Evolutionary conservation across 2,329 filamentous ascomycete genomes (phyloP), one percentile per base, ranked within the genome.

Genomic region (Stachybotrys chlorohalonatus): DNA sequence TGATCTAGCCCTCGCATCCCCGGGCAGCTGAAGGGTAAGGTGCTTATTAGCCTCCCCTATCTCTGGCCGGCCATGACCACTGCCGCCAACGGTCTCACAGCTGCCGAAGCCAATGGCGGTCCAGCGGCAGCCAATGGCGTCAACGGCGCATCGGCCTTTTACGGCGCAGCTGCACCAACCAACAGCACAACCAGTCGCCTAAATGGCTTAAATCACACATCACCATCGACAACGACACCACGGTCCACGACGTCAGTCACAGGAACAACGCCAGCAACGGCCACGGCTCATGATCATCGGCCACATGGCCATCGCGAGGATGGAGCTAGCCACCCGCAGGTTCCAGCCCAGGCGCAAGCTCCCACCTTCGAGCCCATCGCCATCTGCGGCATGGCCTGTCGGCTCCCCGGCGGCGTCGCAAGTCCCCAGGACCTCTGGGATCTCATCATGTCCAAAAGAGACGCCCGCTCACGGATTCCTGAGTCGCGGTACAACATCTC

Each of bases 361-460:
- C 15, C 46, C 15, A 31, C 48, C 48, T 51, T 51, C n/a, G 13
- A 56, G 47, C 60, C 61, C 3, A 62, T 63, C 32, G 64, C 64
- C 53, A 62, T 66, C n/a, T 65, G 63, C 11, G 64, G 64, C 11
- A 65, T 66, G 55, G 63, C 60, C 1, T 49, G 59, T 11, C 57
- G 64, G 8, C 56, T 65, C 2, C 64, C 64, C 1, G 64, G 63
- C 1, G 62, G 63, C 1, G 45, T 65, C 2, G 13, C 51, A 1
- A 58, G 55, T 2, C 58, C 60, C 11, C 47, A 59, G 4, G 48
- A 62, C 6, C 51, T 66, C 11, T 66, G 64, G 64, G 58, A 65
- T 5, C 60, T 66, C 6, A 53, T 67, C 8, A 13, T 65, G 0
- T 45, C 56, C 15, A 62, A 62, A n/a, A 52, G 48, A n/a, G 61